phyloP scores from a whole-genome alignment of 495 filamentous ascomycete species.

The Hypomontagnella monticulosa region DNA sequence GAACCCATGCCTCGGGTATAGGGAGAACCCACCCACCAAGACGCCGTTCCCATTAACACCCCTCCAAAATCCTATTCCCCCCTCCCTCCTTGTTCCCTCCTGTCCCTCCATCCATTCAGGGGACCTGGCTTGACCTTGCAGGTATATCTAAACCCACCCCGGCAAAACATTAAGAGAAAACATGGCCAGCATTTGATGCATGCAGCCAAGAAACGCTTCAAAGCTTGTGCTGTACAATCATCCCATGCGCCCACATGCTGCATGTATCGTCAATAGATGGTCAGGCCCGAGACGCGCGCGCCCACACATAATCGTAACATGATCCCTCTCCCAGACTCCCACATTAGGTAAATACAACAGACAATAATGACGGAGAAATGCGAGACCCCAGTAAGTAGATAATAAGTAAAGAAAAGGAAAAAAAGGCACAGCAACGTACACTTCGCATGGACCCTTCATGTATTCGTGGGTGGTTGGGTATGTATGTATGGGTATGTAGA shows the following conservation, averaged over 20 bases:
- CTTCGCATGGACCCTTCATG: conserved; percentile 5
- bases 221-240: conserved; percentile 39
- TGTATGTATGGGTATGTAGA: conserved; percentile 1
- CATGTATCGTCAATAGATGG: conserved; percentile 20
- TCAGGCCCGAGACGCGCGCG: conserved; percentile 9
- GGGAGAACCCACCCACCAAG: conserved; percentile 28
- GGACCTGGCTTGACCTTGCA: conserved; percentile 22
- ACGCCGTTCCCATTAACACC: conserved; percentile 38
- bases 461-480: not conserved
- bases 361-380: conserved; percentile 20
- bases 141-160: conserved; percentile 31
- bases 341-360: conserved; percentile 26
- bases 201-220: conserved; percentile 25
- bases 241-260: conserved; percentile 25
- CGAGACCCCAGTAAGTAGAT: conserved; percentile 18
- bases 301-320: conserved; percentile 13
- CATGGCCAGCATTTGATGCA: conserved; percentile 11
- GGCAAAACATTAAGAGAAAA: conserved; percentile 13
- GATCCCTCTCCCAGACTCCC: conserved; percentile 27
- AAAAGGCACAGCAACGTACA: conserved; percentile 29
- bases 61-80: conserved; percentile 29
- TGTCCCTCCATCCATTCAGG: conserved; percentile 13
- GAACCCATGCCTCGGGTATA: conserved; percentile 40
- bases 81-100: not conserved
- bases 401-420: not conserved